Conservation (phyloP, 805 yeast genomes). For the Kazachstania africana region DNA sequence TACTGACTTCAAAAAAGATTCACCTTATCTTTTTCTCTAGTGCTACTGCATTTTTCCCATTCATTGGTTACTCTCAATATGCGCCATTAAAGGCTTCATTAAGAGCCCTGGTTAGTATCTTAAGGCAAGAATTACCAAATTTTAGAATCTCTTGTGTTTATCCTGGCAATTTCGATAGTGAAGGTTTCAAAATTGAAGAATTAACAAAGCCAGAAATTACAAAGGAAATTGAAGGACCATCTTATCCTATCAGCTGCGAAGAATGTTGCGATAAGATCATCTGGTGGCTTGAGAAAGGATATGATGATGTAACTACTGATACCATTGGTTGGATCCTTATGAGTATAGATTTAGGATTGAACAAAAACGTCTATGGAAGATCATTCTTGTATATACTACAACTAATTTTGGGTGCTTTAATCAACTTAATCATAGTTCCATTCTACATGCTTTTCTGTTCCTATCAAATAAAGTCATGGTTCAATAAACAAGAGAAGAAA, state of each 20-base stretch:
- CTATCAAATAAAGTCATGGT: slow-evolving; percentile 32
- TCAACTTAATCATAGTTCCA: slow-evolving; percentile 46
- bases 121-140: slow-evolving; percentile 77
- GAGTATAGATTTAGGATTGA: slow-evolving; percentile 52
- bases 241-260: slow-evolving; percentile 54
- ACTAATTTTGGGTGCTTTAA: slow-evolving; percentile 34
- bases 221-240: slow-evolving; percentile 72
- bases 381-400: slow-evolving; percentile 46
- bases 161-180: slow-evolving; percentile 86
- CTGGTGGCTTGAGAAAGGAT: slow-evolving; percentile 46
- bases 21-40: slow-evolving; percentile 62
- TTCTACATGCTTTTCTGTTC: slow-evolving; percentile 40
- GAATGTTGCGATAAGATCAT: slow-evolving; percentile 54
- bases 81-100: slow-evolving; percentile 84
- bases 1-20: slow-evolving; percentile 26
- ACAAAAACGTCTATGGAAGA: slow-evolving; percentile 34
- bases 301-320: slow-evolving; percentile 71
- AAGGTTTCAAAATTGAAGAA: slow-evolving; percentile 77
- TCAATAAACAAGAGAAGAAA: not conserved
- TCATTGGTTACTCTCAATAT: slow-evolving; percentile 84
- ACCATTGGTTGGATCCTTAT: slow-evolving; percentile 72
- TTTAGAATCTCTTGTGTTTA: slow-evolving; percentile 55
- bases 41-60: slow-evolving; percentile 70
- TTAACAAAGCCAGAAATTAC: slow-evolving; percentile 79
- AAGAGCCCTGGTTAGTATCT: slow-evolving; percentile 56